Evolutionary conservation across 140 eudicot species (phyloP).

Genomic region (Cichorium intybus): DNA sequence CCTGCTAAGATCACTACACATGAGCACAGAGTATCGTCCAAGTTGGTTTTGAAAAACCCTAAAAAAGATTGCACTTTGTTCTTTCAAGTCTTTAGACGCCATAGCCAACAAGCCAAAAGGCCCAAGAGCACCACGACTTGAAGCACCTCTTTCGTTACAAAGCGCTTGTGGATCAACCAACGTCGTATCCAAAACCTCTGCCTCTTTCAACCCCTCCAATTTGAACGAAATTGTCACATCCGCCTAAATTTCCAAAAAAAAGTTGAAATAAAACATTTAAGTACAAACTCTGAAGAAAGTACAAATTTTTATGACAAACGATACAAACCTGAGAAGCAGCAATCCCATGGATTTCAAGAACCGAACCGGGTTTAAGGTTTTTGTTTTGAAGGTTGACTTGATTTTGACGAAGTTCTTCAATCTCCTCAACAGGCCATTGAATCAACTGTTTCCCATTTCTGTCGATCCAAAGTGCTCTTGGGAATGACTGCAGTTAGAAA

Average conservation of each 20-base stretch:
- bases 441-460: conserved; percentile 56
- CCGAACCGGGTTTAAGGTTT: conserved; percentile 32
- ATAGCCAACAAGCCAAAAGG: conserved; percentile 69
- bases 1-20: conserved; percentile 94
- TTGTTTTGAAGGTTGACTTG: conserved; percentile 31
- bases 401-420: conserved; percentile 44
- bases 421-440: conserved; percentile 74
- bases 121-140: conserved; percentile 49
- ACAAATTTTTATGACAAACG: not conserved
- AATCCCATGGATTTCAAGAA: conserved; percentile 43
- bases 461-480: conserved; percentile 57
- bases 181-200: conserved; percentile 49
- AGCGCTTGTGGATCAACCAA: conserved; percentile 54
- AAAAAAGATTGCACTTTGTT: too few species aligned
- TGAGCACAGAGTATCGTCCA: conserved; percentile 48
- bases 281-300: not conserved
- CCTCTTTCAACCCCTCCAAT: conserved; percentile 34
- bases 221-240: conserved; percentile 64
- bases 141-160: too few species aligned
- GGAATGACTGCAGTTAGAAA: conserved; percentile 47
- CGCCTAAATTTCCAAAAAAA: conserved; percentile 35
- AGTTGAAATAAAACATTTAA: not conserved
- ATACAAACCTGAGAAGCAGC: conserved; percentile 67
- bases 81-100: conserved; percentile 55
- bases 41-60: conserved; percentile 47